These are phyloP conservation scores for Clohesyomyces aquaticus DNA, from an alignment of 495 filamentous ascomycete species.

Conservation along the genomic window DNA sequence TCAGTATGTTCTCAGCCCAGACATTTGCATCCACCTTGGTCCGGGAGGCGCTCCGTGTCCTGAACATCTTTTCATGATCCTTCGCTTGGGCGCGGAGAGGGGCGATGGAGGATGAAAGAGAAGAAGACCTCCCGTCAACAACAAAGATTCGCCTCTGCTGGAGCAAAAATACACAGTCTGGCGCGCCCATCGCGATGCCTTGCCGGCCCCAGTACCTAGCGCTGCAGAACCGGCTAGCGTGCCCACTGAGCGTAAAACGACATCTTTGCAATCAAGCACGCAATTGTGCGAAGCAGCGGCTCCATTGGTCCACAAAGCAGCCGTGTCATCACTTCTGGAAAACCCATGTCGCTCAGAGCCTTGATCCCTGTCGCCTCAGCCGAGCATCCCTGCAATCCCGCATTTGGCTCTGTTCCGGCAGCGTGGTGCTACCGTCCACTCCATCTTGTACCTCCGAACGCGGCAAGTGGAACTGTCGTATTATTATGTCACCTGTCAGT, in stretches of 20 bases:
- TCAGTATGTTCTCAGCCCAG: too few species aligned
- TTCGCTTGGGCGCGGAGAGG: too few species aligned
- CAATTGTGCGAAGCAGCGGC: conserved; percentile 15
- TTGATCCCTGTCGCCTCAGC: conserved; percentile 36
- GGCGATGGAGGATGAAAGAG: too few species aligned
- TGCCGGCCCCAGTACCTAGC: background rate
- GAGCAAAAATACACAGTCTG: conserved; percentile 2
- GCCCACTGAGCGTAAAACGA: conserved; percentile 18
- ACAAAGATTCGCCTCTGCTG: too few species aligned
- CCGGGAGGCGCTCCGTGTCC: too few species aligned
- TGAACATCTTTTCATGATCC: too few species aligned
- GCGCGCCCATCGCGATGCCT: too few species aligned
- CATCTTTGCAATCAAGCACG: conserved; percentile 36
- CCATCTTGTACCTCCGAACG: background rate
- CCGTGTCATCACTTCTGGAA: conserved; percentile 1
- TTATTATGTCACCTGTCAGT: conserved; percentile 21
- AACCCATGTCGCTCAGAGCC: background rate
- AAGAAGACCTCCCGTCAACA: too few species aligned
- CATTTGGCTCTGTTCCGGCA: conserved; percentile 5
- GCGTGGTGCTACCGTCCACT: conserved; percentile 7
- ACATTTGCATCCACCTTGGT: too few species aligned
- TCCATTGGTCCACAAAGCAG: conserved; percentile 5
- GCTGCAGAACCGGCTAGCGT: background rate
- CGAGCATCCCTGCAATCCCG: conserved; percentile 16
- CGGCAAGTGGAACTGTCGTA: conserved; percentile 5